Conservation (phyloP, 441 rosid genomes). For the Adansonia gregorii region DNA sequence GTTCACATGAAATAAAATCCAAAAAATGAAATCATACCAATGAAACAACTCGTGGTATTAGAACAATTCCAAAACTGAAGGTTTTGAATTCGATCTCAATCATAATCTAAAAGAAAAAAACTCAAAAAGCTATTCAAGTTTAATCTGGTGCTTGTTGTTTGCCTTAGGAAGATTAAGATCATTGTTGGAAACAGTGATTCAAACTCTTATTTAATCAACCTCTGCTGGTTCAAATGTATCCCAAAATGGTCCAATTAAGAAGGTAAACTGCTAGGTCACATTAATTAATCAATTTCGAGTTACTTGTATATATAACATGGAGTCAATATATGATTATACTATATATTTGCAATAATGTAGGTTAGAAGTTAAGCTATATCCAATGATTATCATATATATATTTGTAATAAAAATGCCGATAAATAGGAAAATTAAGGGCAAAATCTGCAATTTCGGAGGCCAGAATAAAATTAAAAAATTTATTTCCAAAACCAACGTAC, state of each 20-base stretch:
- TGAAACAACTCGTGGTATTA: background rate
- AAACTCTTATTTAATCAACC: too few species aligned
- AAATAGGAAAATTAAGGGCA: background rate
- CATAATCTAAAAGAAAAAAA: background rate
- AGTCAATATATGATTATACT: too few species aligned
- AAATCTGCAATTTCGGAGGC: background rate
- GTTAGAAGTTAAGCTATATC: too few species aligned
- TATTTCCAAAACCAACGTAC: too few species aligned
- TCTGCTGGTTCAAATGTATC: too few species aligned
- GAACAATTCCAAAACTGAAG: background rate
- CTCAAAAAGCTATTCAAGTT: background rate
- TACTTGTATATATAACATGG: too few species aligned
- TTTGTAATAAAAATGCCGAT: background rate
- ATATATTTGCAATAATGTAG: too few species aligned
- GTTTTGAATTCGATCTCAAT: background rate
- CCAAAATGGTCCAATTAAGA: too few species aligned
- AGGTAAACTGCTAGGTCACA: too few species aligned
- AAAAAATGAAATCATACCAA: background rate
- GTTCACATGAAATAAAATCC: background rate
- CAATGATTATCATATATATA: background rate
- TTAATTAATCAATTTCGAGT: too few species aligned
- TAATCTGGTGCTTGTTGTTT: background rate
- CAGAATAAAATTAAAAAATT: too few species aligned
- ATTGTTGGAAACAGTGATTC: too few species aligned
- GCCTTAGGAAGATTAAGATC: background rate